Evolutionary conservation across 192 early-diverging fungal species (phyloP).

Genomic region (Coemansia sp.): DNA sequence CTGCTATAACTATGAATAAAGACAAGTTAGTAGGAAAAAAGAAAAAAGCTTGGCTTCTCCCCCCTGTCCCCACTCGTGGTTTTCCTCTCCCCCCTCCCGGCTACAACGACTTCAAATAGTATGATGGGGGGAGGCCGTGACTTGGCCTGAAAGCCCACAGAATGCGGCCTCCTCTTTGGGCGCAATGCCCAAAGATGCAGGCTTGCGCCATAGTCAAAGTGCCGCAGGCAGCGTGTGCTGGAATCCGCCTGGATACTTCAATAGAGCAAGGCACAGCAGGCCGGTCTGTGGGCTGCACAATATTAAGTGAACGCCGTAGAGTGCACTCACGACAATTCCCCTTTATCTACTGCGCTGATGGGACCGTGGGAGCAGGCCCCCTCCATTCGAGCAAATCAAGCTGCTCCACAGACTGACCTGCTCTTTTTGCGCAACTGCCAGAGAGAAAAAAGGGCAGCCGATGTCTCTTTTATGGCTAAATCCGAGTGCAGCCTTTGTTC

Average conservation of each 20-base stretch:
- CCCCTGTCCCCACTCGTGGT: slow-evolving; percentile 2
- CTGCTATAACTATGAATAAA: neutral
- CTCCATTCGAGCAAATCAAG: too few species aligned
- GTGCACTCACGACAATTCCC: neutral
- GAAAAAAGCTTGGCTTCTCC: slow-evolving; percentile 3
- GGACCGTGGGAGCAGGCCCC: slow-evolving; percentile 15
- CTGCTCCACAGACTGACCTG: neutral
- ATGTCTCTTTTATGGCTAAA: slow-evolving; percentile 1
- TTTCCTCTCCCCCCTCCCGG: neutral
- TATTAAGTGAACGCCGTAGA: slow-evolving; percentile 7
- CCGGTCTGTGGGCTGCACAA: slow-evolving; percentile 14
- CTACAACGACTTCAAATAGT: neutral
- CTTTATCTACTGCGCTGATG: slow-evolving; percentile 12
- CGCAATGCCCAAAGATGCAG: too few species aligned
- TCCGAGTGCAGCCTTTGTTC: too few species aligned
- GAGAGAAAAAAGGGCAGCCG: too few species aligned
- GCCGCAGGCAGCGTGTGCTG: too few species aligned
- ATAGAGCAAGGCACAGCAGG: neutral
- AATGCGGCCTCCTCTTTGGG: too few species aligned
- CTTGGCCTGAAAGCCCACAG: neutral
- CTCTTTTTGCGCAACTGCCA: too few species aligned
- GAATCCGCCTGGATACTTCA: too few species aligned
- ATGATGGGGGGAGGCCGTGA: neutral
- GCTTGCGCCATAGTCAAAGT: too few species aligned
- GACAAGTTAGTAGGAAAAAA: slow-evolving; percentile 2